Conservation (phyloP, 495 filamentous ascomycete genomes). For the Chlorociboria aeruginascens region DNA sequence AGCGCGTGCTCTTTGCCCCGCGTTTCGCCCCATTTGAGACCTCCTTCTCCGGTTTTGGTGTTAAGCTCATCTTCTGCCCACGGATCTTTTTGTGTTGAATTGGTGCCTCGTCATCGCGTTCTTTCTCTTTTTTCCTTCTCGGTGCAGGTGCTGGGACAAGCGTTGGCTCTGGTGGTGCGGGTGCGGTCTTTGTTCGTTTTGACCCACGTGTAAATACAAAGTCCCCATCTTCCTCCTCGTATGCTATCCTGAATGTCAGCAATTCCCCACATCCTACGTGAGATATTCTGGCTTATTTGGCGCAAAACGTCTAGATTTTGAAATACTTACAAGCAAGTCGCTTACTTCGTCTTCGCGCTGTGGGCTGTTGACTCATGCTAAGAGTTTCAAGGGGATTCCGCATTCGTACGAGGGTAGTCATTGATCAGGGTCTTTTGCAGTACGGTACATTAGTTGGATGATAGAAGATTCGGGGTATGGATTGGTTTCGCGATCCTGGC, state of each 20-base stretch:
- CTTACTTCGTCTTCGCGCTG: slow-evolving; percentile 39
- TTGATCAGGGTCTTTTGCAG: slow-evolving; percentile 26
- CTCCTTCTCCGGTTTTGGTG: slow-evolving; percentile 22
- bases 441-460: slow-evolving; percentile 13
- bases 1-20: slow-evolving; percentile 28
- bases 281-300: neutral
- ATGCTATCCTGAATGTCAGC: slow-evolving; percentile 27
- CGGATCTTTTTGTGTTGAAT: slow-evolving; percentile 7
- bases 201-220: slow-evolving; percentile 48
- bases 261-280: neutral
- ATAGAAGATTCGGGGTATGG: neutral
- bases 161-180: slow-evolving; percentile 26
- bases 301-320: neutral
- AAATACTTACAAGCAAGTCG: slow-evolving; percentile 38
- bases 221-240: slow-evolving; percentile 55
- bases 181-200: slow-evolving; percentile 35
- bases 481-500: slow-evolving; percentile 2
- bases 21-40: slow-evolving; percentile 14
- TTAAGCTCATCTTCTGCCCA: slow-evolving; percentile 16
- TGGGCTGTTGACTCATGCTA: slow-evolving; percentile 47
- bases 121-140: slow-evolving; percentile 26
- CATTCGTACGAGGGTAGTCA: slow-evolving; percentile 49
- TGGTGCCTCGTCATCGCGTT: slow-evolving; percentile 20
- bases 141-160: slow-evolving; percentile 24
- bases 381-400: slow-evolving; percentile 44